phyloP scores from a whole-genome alignment of 257 asterid species.

The Fraxinus americana region DNA sequence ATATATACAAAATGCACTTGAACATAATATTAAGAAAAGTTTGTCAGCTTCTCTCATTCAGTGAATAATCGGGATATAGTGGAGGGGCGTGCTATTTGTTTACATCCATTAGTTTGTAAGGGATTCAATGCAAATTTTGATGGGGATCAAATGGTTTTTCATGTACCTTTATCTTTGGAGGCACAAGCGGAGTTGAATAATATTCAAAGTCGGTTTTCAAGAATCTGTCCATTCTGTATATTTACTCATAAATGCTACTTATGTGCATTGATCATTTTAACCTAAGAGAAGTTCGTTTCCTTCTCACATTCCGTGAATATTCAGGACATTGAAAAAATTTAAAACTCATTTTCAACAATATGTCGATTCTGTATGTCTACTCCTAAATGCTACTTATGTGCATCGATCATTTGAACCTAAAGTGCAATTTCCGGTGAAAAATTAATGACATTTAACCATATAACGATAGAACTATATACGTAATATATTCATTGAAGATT shows the following conservation, averaged over 20 bases:
- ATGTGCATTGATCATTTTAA: conserved; percentile 17
- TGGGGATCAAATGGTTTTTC: too few relatives aligned
- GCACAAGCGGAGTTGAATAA: too few relatives aligned
- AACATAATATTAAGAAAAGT: not conserved
- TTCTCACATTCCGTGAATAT: too few relatives aligned
- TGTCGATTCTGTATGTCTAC: not conserved
- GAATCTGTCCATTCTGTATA: not conserved
- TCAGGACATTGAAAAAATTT: too few relatives aligned
- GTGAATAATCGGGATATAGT: too few relatives aligned
- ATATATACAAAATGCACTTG: not conserved
- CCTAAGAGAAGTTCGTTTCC: not conserved
- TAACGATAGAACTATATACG: too few relatives aligned
- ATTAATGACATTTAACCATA: not conserved
- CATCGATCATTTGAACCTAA: conserved; percentile 19
- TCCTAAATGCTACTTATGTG: conserved; percentile 10
- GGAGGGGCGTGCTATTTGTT: too few relatives aligned
- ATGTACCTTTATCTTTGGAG: too few relatives aligned
- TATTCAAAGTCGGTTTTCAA: too few relatives aligned
- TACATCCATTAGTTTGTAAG: too few relatives aligned
- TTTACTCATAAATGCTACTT: conserved; percentile 6
- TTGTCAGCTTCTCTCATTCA: not conserved
- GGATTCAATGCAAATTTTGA: too few relatives aligned
- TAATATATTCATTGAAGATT: not conserved
- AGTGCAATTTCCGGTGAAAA: not conserved
- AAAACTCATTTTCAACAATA: too few relatives aligned